These are phyloP conservation scores for Amanita molliuscula DNA, from an alignment of 768 basidiomycete genomes.

Conservation along the genomic window DNA sequence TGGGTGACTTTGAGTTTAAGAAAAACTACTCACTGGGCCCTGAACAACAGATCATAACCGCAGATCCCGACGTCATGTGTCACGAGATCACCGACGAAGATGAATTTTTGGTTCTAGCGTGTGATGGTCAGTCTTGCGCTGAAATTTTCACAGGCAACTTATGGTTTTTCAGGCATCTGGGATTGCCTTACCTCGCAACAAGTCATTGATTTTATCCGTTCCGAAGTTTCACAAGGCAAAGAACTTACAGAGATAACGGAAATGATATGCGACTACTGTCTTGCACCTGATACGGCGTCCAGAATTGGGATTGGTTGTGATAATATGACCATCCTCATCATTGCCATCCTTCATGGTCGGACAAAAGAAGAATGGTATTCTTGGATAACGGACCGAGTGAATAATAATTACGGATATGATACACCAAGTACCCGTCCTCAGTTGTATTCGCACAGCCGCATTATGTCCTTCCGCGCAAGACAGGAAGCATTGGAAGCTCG, in stretches of 20 bases:
- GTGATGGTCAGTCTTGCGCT: slow-evolving; percentile 58
- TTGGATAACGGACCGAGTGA: slow-evolving; percentile 81
- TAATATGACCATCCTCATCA: slow-evolving; percentile 95
- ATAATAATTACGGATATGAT: slow-evolving; percentile 60
- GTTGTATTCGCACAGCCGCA: slow-evolving; percentile 57
- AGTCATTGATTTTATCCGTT: slow-evolving; percentile 80
- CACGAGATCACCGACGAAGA: slow-evolving; percentile 84
- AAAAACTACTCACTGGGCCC: slow-evolving; percentile 74
- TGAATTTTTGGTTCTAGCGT: slow-evolving; percentile 94
- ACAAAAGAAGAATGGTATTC: slow-evolving; percentile 89
- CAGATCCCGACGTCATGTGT: slow-evolving; percentile 81
- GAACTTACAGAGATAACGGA: slow-evolving; percentile 79
- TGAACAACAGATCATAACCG: slow-evolving; percentile 90
- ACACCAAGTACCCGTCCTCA: slow-evolving; percentile 73
- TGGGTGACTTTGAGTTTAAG: slow-evolving; percentile 99
- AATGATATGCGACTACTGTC: slow-evolving; percentile 83
- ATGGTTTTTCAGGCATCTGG: slow-evolving; percentile 79
- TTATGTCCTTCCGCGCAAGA: slow-evolving; percentile 53
- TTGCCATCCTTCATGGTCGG: slow-evolving; percentile 79
- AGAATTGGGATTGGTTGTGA: slow-evolving; percentile 95
- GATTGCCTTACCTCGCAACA: slow-evolving; percentile 93
- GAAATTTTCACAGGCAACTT: background rate
- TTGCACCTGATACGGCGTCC: slow-evolving; percentile 87
- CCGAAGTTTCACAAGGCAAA: slow-evolving; percentile 70
- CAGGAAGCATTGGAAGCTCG: slow-evolving; percentile 46